Base-by-base conservation (phyloP, 192 early-diverging fungal genomes). In the Ramicandelaber brevisporus region DNA sequence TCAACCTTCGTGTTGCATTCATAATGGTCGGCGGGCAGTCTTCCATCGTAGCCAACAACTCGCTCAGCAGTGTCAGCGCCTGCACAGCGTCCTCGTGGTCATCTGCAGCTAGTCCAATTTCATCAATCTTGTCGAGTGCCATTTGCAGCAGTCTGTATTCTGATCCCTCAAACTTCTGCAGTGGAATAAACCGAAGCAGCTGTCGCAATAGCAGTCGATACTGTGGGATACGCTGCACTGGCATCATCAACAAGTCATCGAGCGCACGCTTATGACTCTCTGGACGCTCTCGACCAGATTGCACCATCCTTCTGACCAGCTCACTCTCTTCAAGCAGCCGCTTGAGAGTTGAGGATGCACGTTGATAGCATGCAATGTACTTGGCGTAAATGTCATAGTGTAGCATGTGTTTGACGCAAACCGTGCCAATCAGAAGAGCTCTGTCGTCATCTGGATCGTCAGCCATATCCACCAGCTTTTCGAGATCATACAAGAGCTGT, bases 171-270 rank as follows among this genome's bases (percentile, higher is more conserved):
- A 45, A 41, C 31, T 50, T 44, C 14, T 54, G 44, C 11, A 40
- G 44, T 8, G 43, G 44, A 9, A 43, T 47, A 18, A 31, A 33
- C 36, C 48, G 46, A 13, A 59, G 43, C 26, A 59, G 38, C 21
- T 59, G 47, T 0, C 46, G 65, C 23, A 79, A 47, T 21, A 79
- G 40, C 32, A 79, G 38, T 17, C 64, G 63, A 48, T 80, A 79
- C n/a, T 73, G 61, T 2, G 76, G 70, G 11, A 79, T 65, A 17
- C 76, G 59, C 47, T 79, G 76, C 27, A 79, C 73, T 1, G 76
- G 76, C 41, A 73, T 61, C 31, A 79, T 75, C 43, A 79, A 50
- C 38, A 73, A 52, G 35, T 76, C 73, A 16, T 57, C 55, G 14
- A 90, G 46, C 17, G 55, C 62, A 29, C 79, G 55, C 32, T 65